Percentiles rank a stretch among this genome's conserved stretches.
These are phyloP conservation scores for Suillus lakei DNA, from an alignment of 768 basidiomycete species.

Conservation along the genomic window DNA sequence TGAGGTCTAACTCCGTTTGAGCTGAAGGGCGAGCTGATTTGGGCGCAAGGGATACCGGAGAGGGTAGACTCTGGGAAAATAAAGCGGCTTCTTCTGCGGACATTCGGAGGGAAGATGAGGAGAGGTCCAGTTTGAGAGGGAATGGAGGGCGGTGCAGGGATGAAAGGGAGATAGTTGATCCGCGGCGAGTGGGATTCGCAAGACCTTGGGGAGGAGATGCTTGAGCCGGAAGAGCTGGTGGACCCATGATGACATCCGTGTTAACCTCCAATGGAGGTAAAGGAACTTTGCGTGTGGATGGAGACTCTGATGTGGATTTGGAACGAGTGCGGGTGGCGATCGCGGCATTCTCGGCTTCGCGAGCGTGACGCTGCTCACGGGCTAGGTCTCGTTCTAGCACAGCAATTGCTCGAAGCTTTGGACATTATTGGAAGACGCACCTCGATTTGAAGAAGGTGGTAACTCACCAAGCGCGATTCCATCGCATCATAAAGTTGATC, in stretches of 20 bases:
- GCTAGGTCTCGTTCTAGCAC: conserved; percentile 72
- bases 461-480: conserved; percentile 69
- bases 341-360: conserved; percentile 47
- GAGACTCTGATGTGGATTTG: conserved; percentile 27
- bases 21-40: conserved; percentile 73
- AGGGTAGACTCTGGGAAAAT: conserved; percentile 62
- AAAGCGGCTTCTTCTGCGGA: conserved; percentile 64
- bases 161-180: conserved; percentile 80
- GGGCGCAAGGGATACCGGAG: conserved; percentile 83
- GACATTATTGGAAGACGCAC: conserved; percentile 4
- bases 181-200: conserved; percentile 53
- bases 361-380: conserved; percentile 60
- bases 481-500: conserved; percentile 82
- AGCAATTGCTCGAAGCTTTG: conserved; percentile 70
- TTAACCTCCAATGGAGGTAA: conserved; percentile 25
- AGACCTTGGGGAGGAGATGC: conserved; percentile 40
- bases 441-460: neutral
- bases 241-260: conserved; percentile 22
- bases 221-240: conserved; percentile 36
- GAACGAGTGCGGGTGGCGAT: conserved; percentile 38
- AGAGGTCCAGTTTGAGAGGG: conserved; percentile 81
- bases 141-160: conserved; percentile 74
- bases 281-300: conserved; percentile 27
- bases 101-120: conserved; percentile 67
- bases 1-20: conserved; percentile 60